Percentiles rank a stretch among this genome's conserved stretches.
Conservation (phyloP, 345 rosid genomes). For the Brassica nigra region DNA sequence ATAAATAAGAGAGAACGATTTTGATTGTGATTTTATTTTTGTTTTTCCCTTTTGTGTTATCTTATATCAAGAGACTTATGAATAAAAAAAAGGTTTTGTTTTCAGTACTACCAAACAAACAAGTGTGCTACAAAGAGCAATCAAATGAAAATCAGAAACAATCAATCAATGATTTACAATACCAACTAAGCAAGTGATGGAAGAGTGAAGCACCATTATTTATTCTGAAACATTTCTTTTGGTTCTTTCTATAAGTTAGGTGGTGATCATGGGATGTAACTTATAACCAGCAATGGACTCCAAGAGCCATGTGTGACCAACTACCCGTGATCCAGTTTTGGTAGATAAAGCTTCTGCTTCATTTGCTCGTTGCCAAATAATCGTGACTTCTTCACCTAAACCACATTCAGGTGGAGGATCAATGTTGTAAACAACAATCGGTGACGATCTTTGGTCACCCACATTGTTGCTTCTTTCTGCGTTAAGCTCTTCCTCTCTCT, state of each 20-base stretch:
- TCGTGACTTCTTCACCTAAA: constrained; percentile 70
- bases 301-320: constrained; percentile 77
- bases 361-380: constrained; percentile 66
- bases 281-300: constrained; percentile 57
- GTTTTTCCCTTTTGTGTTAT: background rate
- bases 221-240: background rate
- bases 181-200: background rate
- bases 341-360: constrained; percentile 70
- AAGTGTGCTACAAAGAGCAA: background rate
- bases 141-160: background rate
- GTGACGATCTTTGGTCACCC: constrained; percentile 12
- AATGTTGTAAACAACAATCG: constrained; percentile 65
- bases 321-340: constrained; percentile 49
- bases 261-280: background rate
- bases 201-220: constrained; percentile 17
- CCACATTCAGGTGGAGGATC: constrained; percentile 62
- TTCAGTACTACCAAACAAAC: background rate
- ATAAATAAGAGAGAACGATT: constrained; percentile 6
- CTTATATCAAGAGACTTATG: background rate
- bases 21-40: constrained; percentile 15
- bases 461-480: constrained; percentile 12
- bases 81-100: background rate
- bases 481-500: constrained; percentile 48
- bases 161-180: background rate
- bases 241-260: background rate